phyloP scores from a whole-genome alignment of 2,329 filamentous ascomycete species.

The Lojkania enalia region DNA sequence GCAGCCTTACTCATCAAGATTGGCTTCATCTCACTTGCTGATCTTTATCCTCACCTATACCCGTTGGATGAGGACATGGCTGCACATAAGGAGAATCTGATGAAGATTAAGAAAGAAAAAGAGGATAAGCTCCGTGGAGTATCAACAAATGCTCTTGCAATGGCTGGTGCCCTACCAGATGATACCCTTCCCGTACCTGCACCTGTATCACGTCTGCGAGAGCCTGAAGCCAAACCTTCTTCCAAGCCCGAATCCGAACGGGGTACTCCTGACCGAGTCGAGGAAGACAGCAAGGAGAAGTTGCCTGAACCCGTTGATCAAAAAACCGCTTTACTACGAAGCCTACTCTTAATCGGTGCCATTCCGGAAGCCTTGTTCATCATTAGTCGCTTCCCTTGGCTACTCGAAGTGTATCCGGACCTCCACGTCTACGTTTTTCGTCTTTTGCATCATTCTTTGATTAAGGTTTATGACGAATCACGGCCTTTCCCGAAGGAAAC shows the following conservation, averaged over 20 bases:
- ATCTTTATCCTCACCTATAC: constrained; percentile 91
- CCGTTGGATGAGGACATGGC: constrained; percentile 84
- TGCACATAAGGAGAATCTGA: constrained; percentile 66
- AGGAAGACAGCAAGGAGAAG: constrained; percentile 53
- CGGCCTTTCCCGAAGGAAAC: constrained; percentile 32
- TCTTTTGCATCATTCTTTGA: constrained; percentile 78
- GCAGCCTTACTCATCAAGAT: constrained; percentile 93
- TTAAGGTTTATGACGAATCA: constrained; percentile 67
- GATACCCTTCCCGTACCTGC: constrained; percentile 64
- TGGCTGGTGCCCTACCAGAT: constrained; percentile 83
- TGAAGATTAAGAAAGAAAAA: constrained; percentile 68
- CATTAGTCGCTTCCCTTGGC: constrained; percentile 88
- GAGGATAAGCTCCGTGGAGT: constrained; percentile 71
- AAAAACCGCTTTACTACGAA: constrained; percentile 81
- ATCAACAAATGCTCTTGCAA: constrained; percentile 79
- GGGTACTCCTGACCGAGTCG: constrained; percentile 46
- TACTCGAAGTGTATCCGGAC: constrained; percentile 82
- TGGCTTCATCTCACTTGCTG: constrained; percentile 89
- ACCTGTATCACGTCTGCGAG: constrained; percentile 50
- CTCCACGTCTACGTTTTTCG: constrained; percentile 81
- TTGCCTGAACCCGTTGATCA: constrained; percentile 79
- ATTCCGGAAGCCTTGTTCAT: constrained; percentile 92
- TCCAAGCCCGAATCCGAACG: constrained; percentile 51
- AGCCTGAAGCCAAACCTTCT: constrained; percentile 56
- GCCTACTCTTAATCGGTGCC: constrained; percentile 86